phyloP scores from a whole-genome alignment of 352 stramenopile species.

The Phytophthora podocarpi region DNA sequence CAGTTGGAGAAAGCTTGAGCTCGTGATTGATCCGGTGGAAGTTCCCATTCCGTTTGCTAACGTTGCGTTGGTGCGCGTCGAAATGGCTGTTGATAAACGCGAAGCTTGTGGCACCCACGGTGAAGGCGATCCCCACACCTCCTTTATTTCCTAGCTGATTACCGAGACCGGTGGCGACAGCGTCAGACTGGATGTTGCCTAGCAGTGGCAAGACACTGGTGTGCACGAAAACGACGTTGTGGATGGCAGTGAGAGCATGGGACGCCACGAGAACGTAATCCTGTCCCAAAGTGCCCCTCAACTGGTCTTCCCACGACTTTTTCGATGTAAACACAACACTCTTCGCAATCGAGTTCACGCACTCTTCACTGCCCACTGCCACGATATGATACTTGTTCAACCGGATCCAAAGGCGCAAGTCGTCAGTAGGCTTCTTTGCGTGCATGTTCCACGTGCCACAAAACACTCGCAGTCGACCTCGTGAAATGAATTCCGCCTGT shows the following conservation, averaged over 20 bases:
- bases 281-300: constrained; percentile 62
- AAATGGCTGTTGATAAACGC: constrained; percentile 95
- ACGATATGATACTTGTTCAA: constrained; percentile 89
- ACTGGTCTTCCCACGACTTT: constrained; percentile 79
- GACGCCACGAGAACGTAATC: constrained; percentile 91
- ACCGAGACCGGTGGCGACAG: constrained; percentile 92
- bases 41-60: constrained; percentile 90
- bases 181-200: constrained; percentile 87
- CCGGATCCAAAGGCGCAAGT: constrained; percentile 73
- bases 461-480: constrained; percentile 67
- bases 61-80: constrained; percentile 91
- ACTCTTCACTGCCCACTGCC: constrained; percentile 93
- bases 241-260: constrained; percentile 93
- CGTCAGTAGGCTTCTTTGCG: constrained; percentile 66
- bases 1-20: constrained; percentile 46
- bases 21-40: constrained; percentile 89
- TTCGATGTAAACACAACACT: constrained; percentile 94
- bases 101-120: constrained; percentile 79
- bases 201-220: constrained; percentile 82
- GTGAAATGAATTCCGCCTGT: constrained; percentile 42
- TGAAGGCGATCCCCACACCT: constrained; percentile 92
- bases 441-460: constrained; percentile 89
- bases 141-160: constrained; percentile 97
- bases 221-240: constrained; percentile 94
- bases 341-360: constrained; percentile 91